Conservation (phyloP, 2,329 filamentous ascomycete species). For the Pseudogymnoascus sp. region DNA sequence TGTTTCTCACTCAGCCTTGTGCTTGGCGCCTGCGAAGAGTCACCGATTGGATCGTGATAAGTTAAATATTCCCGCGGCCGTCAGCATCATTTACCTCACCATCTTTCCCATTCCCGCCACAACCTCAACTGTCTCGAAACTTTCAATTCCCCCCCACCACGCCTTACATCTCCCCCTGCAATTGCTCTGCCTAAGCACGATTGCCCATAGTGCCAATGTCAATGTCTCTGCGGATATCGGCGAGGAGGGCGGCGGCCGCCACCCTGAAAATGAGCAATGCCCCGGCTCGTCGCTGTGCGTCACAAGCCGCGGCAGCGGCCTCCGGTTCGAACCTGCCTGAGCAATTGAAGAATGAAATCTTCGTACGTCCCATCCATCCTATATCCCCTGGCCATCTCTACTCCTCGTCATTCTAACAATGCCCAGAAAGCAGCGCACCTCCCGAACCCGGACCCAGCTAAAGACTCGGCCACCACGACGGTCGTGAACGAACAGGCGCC, state of each 20-base stretch:
- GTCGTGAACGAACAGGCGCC: slow-evolving; percentile 68
- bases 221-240: slow-evolving; percentile 15
- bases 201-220: slow-evolving; percentile 6
- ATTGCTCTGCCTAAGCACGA: slow-evolving; percentile 11
- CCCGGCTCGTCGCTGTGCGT: slow-evolving; percentile 23
- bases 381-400: background rate
- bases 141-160: background rate
- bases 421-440: slow-evolving; percentile 31
- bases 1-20: background rate
- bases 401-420: slow-evolving; percentile 4
- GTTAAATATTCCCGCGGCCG: background rate
- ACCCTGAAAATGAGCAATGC: slow-evolving; percentile 20
- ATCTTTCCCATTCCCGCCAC: background rate
- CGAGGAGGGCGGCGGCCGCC: slow-evolving; percentile 22
- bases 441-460: slow-evolving; percentile 63
- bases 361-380: slow-evolving; percentile 22
- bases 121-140: background rate
- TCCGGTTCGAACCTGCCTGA: slow-evolving; percentile 31
- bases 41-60: slow-evolving; percentile 3
- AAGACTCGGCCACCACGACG: slow-evolving; percentile 65
- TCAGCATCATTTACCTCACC: background rate
- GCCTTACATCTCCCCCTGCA: slow-evolving; percentile 2
- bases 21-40: slow-evolving; percentile 4
- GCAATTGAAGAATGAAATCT: slow-evolving; percentile 28
- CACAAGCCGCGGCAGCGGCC: slow-evolving; percentile 28